Evolutionary conservation across 2,329 filamentous ascomycete species (phyloP).

Genomic region (Lecanosticta acicola): DNA sequence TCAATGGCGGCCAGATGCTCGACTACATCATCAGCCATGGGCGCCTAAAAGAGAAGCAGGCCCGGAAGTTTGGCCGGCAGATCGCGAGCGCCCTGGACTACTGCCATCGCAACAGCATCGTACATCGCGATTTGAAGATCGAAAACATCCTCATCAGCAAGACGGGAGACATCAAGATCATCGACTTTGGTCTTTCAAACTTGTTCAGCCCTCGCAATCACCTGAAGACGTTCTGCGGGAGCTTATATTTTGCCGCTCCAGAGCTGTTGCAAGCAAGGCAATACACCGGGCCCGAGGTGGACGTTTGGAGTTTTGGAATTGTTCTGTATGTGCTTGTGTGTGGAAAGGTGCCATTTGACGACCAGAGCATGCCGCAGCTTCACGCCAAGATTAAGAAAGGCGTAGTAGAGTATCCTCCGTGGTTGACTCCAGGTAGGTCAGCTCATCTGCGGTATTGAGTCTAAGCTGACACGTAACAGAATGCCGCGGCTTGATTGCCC

Average conservation of each 20-base stretch:
- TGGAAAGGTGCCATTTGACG: constrained; percentile 96
- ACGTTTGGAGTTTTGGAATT: constrained; percentile 98
- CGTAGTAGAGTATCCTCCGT: constrained; percentile 88
- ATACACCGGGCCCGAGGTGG: constrained; percentile 93
- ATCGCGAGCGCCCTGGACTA: constrained; percentile 96
- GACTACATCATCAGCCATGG: constrained; percentile 99
- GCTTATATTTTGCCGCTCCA: constrained; percentile 93
- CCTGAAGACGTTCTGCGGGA: constrained; percentile 95
- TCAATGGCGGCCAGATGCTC: constrained; percentile 98
- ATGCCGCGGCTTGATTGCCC: constrained; percentile 84
- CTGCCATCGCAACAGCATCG: constrained; percentile 96
- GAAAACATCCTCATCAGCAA: constrained; percentile 99
- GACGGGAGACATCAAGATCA: constrained; percentile 98
- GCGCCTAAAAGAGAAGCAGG: constrained; percentile 95
- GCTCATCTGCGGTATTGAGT: not conserved
- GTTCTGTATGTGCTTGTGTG: constrained; percentile 95
- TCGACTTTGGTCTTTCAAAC: constrained; percentile 96
- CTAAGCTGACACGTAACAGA: constrained; percentile 50
- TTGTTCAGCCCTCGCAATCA: constrained; percentile 80
- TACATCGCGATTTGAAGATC: constrained; percentile 95
- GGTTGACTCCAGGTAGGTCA: constrained; percentile 75
- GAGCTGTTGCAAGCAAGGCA: constrained; percentile 89
- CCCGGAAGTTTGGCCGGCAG: constrained; percentile 93
- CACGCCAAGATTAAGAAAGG: constrained; percentile 99
- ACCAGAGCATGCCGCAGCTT: constrained; percentile 96